Base-by-base conservation (phyloP, 768 basidiomycete species). In the Tricholoma sp. region DNA sequence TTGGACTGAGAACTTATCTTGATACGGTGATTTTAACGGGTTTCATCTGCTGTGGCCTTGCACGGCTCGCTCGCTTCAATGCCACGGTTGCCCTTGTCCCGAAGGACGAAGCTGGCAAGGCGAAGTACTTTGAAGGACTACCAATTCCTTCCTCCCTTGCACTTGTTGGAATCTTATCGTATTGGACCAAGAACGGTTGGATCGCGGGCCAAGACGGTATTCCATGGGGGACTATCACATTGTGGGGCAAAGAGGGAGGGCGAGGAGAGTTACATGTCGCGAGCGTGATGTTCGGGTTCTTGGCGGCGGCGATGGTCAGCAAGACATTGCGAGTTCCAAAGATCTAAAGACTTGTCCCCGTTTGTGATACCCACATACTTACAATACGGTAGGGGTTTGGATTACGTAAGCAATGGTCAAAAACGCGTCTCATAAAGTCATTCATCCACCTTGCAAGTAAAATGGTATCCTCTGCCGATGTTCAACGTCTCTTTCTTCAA, bases 301-400 rank as follows among this genome's bases (percentile, higher is more conserved):
- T 94, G 95, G 96, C 90, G 8, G 88, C 94, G 14, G 89, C 91
- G 50, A 98, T 99, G 96, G 91, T 99, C 61, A 95, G 92, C 80
- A 98, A 98, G 76, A 98, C 97, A 14, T 77, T 99, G 47, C 82
- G 85, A 51, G 84, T 98, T 52, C 90, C 91, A 11, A 94, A 94
- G 74, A 56, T 63, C 64, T 82, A 47, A 72, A 11, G 46, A 51
- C 24, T 27, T n/a, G 22, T 29, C 18, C 39, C 31, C 19, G 56
- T 50, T 53, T 39, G 52, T 47, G 50, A 63, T 61, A 61, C 59
- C 59, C 61, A 19, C 45, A 21, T 24, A 24, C 45, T 11, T 41
- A 18, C 39, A 19, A 41, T 41, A 19, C 46, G 46, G n/a, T n/a
- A n/a, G n/a, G n/a, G n/a, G n/a, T n/a, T n/a, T n/a, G n/a, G 24